Base-by-base conservation (phyloP, 768 basidiomycete genomes). In the Podaxis sp. region DNA sequence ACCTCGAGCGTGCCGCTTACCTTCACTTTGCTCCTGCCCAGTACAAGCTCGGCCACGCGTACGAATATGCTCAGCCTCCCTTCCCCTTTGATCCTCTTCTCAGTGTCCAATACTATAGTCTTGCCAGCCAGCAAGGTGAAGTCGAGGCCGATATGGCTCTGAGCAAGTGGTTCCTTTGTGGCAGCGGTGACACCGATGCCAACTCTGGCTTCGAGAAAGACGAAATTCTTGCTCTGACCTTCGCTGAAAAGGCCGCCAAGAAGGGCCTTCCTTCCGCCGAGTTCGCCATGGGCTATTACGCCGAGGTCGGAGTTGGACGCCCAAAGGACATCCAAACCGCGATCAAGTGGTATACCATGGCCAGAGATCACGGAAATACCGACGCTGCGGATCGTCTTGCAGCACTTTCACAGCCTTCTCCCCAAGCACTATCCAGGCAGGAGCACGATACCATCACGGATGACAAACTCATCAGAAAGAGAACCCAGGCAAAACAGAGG, bases 111-210 rank as follows among this genome's bases (percentile, higher is more conserved):
- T 98, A 93, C 70, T 98, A 98, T 72, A 80, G 78, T 6, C 77
- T 90, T 11, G 93, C 91, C 0, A 88, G 86, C 59, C 89, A 95
- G 72, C 85, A 89, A 61, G 91, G 92, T 36, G 93, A 97, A 72
- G 79, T 83, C 23, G 95, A 98, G 71, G 96, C 96, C 0, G 94
- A 98, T 70, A 95, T 98, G 94, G 95, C 94, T 2, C 81, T 98
- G 56, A 88, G 86, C 72, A 98, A 97, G 74, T 98, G 96, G 95
- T 98, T 97, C 78, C 75, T 98, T 52, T 95, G 94, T 69, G 95
- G 95, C 1, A 73, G 71, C 3, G 86, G 88, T 0, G 72, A 70
- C 11, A 68, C 66, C 0, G 70, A 65, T 10, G 47, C 47, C 16
- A 44, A 48, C 3, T 3, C 62, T 9, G 76, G 73, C 13, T 95